Conservation (phyloP, 192 early-diverging fungal species). For the Backusella westeae region DNA sequence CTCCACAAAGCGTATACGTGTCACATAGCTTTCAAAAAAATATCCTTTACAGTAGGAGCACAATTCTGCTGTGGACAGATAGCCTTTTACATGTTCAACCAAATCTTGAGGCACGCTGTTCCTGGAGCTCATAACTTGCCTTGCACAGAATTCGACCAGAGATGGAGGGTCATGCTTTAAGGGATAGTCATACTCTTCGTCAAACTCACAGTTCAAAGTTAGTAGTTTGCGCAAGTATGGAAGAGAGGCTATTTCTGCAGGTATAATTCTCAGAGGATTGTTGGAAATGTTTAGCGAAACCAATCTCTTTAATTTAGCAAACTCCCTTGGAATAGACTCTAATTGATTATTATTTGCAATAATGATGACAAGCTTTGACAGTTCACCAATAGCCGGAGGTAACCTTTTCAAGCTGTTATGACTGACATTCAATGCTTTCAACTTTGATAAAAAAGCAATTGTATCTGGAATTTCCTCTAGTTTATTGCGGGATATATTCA, state of each 20-base stretch:
- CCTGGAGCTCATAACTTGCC: constrained; percentile 64
- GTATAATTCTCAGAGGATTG: constrained; percentile 64
- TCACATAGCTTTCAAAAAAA: constrained; percentile 60
- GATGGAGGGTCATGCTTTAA: constrained; percentile 51
- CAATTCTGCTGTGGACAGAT: constrained; percentile 53
- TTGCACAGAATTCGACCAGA: constrained; percentile 71
- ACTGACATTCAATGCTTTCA: constrained; percentile 62
- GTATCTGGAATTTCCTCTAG: constrained; percentile 63
- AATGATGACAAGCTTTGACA: constrained; percentile 61
- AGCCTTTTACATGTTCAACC: constrained; percentile 57
- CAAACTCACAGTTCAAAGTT: constrained; percentile 49
- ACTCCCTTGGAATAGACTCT: neutral
- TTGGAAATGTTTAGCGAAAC: constrained; percentile 61
- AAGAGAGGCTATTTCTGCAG: constrained; percentile 68
- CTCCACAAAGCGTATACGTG: constrained; percentile 60
- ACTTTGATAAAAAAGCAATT: constrained; percentile 60
- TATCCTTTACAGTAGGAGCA: constrained; percentile 81
- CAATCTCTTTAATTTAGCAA: constrained; percentile 59
- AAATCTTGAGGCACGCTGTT: constrained; percentile 51
- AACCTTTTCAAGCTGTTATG: constrained; percentile 60
- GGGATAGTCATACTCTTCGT: constrained; percentile 40
- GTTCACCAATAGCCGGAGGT: constrained; percentile 56
- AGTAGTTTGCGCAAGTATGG: constrained; percentile 59
- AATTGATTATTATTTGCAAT: constrained; percentile 55
- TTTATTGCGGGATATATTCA: constrained; percentile 63